phyloP scores from a whole-genome alignment of 441 rosid genomes.

The Adansonia grandidieri region DNA sequence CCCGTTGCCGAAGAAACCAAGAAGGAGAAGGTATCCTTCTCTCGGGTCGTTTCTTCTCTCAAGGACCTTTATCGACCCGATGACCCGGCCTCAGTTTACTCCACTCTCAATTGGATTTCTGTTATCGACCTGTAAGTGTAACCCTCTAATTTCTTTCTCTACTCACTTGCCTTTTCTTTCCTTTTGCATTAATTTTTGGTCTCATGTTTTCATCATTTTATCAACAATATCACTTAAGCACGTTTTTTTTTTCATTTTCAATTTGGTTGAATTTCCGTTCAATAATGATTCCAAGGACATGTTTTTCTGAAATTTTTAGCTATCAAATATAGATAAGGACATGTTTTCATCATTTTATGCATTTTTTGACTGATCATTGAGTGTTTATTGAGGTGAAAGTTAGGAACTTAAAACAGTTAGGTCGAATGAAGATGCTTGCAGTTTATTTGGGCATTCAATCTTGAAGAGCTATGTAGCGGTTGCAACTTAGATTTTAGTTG shows the following conservation, averaged over 20 bases:
- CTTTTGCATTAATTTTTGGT: conserved; percentile 10
- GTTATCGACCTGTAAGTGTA: conserved; percentile 90
- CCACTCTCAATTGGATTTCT: conserved; percentile 94
- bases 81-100: conserved; percentile 89
- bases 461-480: neutral
- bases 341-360: neutral
- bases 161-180: neutral
- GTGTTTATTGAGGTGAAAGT: conserved; percentile 10
- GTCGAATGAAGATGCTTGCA: neutral
- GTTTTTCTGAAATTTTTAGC: neutral
- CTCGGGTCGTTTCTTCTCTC: conserved; percentile 67
- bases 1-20: conserved; percentile 85
- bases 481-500: neutral
- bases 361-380: conserved; percentile 11
- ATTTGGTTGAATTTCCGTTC: conserved; percentile 11
- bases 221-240: neutral
- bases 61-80: conserved; percentile 60
- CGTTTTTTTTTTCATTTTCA: neutral
- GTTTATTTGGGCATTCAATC: neutral
- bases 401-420: neutral
- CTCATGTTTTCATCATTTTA: neutral
- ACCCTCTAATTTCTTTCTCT: conserved; percentile 32
- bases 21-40: conserved; percentile 82
- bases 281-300: neutral
- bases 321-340: neutral